These are phyloP conservation scores for Linnemannia schmuckeri DNA, from an alignment of 192 early-diverging fungal species.

Conservation along the genomic window DNA sequence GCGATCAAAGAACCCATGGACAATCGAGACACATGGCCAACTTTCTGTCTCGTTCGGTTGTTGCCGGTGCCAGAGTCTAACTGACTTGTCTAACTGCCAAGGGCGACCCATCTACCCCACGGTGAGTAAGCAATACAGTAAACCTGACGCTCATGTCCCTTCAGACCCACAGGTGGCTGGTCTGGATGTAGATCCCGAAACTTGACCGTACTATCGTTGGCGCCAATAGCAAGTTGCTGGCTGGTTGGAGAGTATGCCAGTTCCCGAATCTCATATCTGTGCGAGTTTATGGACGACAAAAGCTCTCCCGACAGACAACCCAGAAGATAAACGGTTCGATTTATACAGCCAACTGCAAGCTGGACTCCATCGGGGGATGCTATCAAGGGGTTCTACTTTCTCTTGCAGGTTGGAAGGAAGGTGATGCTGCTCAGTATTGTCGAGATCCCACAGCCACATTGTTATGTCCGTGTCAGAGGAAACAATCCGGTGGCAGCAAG, in stretches of 20 bases:
- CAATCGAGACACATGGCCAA: not conserved
- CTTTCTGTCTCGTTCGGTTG: not conserved
- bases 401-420: not conserved
- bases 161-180: not conserved
- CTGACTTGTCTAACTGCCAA: not conserved
- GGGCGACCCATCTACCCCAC: not conserved
- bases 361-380: not conserved
- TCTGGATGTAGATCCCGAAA: not conserved
- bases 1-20: not conserved
- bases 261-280: not conserved
- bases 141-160: not conserved
- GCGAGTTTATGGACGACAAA: not conserved
- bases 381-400: not conserved
- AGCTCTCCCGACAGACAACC: not conserved
- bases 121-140: not conserved
- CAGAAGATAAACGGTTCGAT: not conserved
- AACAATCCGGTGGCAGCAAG: not conserved
- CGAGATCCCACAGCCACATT: not conserved
- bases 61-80: not conserved
- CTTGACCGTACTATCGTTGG: not conserved
- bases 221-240: not conserved
- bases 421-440: not conserved
- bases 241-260: not conserved
- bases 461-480: not conserved
- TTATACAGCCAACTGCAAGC: not conserved